A percentile compares a stretch with the other conserved stretches of the same genome.
Conservation (phyloP, 2,329 filamentous ascomycete species). For the Nannizziopsis arthrosporioides region DNA sequence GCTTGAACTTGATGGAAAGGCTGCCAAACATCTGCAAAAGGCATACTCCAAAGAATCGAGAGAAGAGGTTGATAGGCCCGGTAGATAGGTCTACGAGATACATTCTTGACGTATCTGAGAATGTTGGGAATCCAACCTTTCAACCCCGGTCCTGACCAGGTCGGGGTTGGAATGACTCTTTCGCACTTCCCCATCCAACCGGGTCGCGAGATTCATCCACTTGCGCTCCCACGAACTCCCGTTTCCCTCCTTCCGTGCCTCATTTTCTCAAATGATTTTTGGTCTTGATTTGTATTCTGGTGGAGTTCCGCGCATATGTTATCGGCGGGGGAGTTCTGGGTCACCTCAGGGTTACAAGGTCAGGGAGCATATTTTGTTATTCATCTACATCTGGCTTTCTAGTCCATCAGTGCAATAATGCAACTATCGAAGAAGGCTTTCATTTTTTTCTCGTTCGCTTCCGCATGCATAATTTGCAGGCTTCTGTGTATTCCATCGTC, state of each 20-base stretch:
- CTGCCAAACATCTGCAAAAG: slow-evolving; percentile 33
- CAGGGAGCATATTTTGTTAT: too few relatives aligned
- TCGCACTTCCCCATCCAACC: slow-evolving; percentile 6
- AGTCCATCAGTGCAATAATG: too few relatives aligned
- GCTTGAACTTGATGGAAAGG: slow-evolving; percentile 62
- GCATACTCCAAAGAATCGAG: slow-evolving; percentile 34
- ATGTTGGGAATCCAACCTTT: neutral
- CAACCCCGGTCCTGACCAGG: slow-evolving; percentile 1
- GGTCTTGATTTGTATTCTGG: too few relatives aligned
- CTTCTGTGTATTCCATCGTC: too few relatives aligned
- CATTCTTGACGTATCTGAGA: neutral
- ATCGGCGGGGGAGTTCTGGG: too few relatives aligned
- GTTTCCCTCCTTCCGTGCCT: neutral
- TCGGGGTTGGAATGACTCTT: neutral
- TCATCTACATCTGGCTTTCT: too few relatives aligned
- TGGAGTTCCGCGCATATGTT: too few relatives aligned
- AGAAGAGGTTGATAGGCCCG: slow-evolving; percentile 22
- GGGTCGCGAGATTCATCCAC: neutral
- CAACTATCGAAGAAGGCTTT: too few relatives aligned
- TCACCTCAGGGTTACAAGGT: too few relatives aligned
- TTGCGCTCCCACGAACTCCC: neutral
- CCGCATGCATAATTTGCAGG: too few relatives aligned
- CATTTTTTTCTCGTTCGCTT: too few relatives aligned
- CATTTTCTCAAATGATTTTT: neutral
- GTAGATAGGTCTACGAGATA: slow-evolving; percentile 1